Evolutionary conservation across 306 rosid species (phyloP).

Genomic region (Echinosophora koreensis): DNA sequence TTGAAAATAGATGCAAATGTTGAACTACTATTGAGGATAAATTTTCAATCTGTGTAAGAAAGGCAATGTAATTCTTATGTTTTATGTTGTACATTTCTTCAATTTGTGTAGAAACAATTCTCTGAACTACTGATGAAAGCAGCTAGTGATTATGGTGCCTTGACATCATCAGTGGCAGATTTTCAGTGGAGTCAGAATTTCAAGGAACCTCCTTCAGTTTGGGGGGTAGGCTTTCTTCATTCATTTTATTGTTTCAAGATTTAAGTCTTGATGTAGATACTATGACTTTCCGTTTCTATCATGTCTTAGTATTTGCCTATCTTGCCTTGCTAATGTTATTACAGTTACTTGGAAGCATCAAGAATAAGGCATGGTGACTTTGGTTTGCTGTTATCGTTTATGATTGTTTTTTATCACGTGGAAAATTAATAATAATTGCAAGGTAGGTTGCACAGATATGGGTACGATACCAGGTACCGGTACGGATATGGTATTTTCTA

Average conservation of each 20-base stretch:
- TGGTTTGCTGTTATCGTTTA: neutral
- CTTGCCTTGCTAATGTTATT: slow-evolving; percentile 10
- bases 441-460: too few species aligned
- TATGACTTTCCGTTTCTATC: slow-evolving; percentile 4
- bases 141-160: slow-evolving; percentile 93
- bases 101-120: slow-evolving; percentile 85
- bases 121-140: slow-evolving; percentile 96
- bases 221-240: slow-evolving; percentile 81
- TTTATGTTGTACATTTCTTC: slow-evolving; percentile 42
- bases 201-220: slow-evolving; percentile 92
- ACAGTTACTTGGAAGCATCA: slow-evolving; percentile 4
- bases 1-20: slow-evolving; percentile 22
- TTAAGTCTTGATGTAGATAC: slow-evolving; percentile 21
- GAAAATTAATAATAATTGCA: too few species aligned
- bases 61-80: slow-evolving; percentile 34
- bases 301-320: neutral
- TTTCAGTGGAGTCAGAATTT: slow-evolving; percentile 99
- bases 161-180: slow-evolving; percentile 94
- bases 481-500: too few species aligned
- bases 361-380: too few species aligned
- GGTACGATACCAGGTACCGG: too few species aligned
- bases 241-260: slow-evolving; percentile 41
- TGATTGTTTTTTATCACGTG: neutral
- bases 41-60: slow-evolving; percentile 18
- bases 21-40: slow-evolving; percentile 7